Base-by-base conservation (phyloP, 805 yeast genomes). In the Schwanniomyces polymorphus region DNA sequence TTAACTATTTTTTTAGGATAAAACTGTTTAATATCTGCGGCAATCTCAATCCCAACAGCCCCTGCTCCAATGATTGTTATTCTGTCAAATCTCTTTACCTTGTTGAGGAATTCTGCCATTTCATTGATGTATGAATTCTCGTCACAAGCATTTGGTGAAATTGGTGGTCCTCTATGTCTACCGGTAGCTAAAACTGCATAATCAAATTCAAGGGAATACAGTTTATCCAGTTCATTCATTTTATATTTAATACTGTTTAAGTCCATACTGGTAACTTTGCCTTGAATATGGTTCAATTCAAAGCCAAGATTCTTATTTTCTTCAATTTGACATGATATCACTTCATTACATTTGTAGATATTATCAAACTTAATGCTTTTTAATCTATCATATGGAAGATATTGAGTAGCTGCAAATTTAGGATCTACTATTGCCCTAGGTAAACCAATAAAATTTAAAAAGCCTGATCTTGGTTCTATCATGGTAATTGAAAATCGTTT, bases 101-200 rank as follows among this genome's bases (percentile, higher is more conserved):
- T 57, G 0, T 55, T 52, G 21, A 55, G 52, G 34, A 70, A 64
- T 17, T 56, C 52, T 4, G 48, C 42, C 81, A 80, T 78, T 52
- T 80, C 85, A 14, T 58, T 47, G 23, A 70, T 47, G 52, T 66
- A 79, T 6, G 57, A 58, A 16, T 65, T 64, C 43, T 56, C 62
- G 10, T 74, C 72, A 41, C 51, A 55, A 0, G 75, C 81, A 16
- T 63, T 55, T 2, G 84, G 84, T 29, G 79, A 78, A 33, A 77
- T 72, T 12, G 84, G 85, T 81, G 81, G 79, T 37, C 63, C 61
- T 48, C 84, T 62, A 43, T 78, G 65, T 56, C 84, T 64, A 1
- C 85, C 85, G 2, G 78, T 60, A 5, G 82, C 79, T 43, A 70
- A 56, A 7, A 79, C 62, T 16, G 70, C 74, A 51, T 75, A 79